Base-by-base conservation (phyloP, 1,284 basidiomycete species). In the Coniferiporia weirii region DNA sequence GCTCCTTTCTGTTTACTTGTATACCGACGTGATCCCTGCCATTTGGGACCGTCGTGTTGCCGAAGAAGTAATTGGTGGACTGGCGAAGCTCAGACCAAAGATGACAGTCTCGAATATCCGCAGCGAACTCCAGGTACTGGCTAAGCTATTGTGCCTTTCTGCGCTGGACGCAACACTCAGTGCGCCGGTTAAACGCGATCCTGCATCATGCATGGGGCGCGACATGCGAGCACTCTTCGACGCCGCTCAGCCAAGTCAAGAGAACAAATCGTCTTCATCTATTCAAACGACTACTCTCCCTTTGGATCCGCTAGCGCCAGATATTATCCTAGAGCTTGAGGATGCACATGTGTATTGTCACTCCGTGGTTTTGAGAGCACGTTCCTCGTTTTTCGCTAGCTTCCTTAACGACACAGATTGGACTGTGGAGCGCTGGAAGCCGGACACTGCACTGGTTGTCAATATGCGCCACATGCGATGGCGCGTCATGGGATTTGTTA, bases 331-430 rank as follows among this genome's bases (percentile, higher is more conserved):
- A 9, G 75, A 82, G 27, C 75, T 98, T 1, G 78, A 79, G 0
- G 94, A 98, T 66, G 75, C 78, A 52, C 76, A 82, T 4, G 80
- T 98, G 0, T 73, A 72, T 27, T 83, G 82, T 7, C 89, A 97
- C 69, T 93, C 94, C 0, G 71, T 79, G 9, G 71, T 98, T 15
- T 77, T 99, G 17, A 81, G 93, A 1, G 84, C 92, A 0, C 82
- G 96, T 2, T 95, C 90, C 47, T 81, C 85, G 1, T 91, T 98
- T 69, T 98, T 98, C 68, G 76, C 84, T 5, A 82, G 83, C n/a
- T 88, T 99, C 71, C 94, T 96, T 69, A 85, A 85, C 52, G 86
- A 94, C 65, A 76, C 79, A 22, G 91, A 86, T 45, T 98, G 96
- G 94, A 59, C 91, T 3, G 67, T 64, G 19, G 75, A 78, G 20